These are phyloP conservation scores for Xylariaceae sp. DNA, from an alignment of 2,329 filamentous ascomycete species.

Conservation along the genomic window DNA sequence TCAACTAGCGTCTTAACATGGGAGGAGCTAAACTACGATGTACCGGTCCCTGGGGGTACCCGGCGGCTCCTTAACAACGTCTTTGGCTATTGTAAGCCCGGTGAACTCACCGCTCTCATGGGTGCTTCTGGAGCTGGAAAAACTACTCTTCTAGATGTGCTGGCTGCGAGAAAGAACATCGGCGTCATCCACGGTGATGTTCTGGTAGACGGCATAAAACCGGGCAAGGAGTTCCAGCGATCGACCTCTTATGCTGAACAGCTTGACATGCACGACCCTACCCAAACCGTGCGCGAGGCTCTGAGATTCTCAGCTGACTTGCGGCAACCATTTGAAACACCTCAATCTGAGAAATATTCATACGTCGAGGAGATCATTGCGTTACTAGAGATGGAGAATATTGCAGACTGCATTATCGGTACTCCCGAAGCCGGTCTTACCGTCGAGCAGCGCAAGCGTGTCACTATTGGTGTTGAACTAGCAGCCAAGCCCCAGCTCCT, in stretches of 20 bases:
- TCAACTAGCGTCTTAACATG: slow-evolving; percentile 79
- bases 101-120: slow-evolving; percentile 81
- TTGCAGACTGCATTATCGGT: slow-evolving; percentile 66
- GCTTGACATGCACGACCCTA: slow-evolving; percentile 66
- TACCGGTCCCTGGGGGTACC: slow-evolving; percentile 63
- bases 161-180: slow-evolving; percentile 68
- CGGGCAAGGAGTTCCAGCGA: slow-evolving; percentile 66
- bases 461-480: slow-evolving; percentile 92
- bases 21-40: slow-evolving; percentile 83
- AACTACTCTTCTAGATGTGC: slow-evolving; percentile 81
- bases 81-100: slow-evolving; percentile 76
- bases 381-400: slow-evolving; percentile 63
- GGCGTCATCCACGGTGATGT: slow-evolving; percentile 65
- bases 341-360: slow-evolving; percentile 60
- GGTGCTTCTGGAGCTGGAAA: slow-evolving; percentile 87
- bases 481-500: slow-evolving; percentile 81
- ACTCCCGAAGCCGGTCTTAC: slow-evolving; percentile 72
- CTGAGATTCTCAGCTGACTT: slow-evolving; percentile 68
- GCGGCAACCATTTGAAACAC: slow-evolving; percentile 61
- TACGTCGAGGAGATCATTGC: slow-evolving; percentile 69
- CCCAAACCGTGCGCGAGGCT: slow-evolving; percentile 68
- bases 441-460: slow-evolving; percentile 70
- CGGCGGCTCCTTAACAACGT: slow-evolving; percentile 62
- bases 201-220: slow-evolving; percentile 62
- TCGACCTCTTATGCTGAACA: slow-evolving; percentile 69